Percentiles rank a stretch among this genome's conserved stretches.
Conservation (phyloP, 2,329 filamentous ascomycete species). For the Akanthomyces uredinophilus region DNA sequence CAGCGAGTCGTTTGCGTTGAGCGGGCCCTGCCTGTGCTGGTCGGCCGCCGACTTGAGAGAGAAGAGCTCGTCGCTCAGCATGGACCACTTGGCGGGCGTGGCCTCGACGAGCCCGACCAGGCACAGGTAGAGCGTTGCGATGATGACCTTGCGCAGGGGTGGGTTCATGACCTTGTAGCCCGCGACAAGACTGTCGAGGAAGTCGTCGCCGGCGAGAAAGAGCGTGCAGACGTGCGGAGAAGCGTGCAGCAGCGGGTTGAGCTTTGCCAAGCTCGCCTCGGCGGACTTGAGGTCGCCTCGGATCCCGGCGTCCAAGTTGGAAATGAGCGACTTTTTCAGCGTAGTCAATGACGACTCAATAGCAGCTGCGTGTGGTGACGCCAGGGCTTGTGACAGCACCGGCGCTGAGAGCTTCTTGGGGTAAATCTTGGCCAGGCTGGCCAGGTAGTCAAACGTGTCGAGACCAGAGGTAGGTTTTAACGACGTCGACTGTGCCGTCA, state of each 20-base stretch:
- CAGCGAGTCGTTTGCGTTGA: slow-evolving; percentile 63
- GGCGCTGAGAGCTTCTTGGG: slow-evolving; percentile 55
- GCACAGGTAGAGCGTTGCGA: slow-evolving; percentile 71
- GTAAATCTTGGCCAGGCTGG: slow-evolving; percentile 63
- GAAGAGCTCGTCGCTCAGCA: slow-evolving; percentile 79
- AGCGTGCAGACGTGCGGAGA: slow-evolving; percentile 54
- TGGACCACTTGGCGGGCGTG: slow-evolving; percentile 63
- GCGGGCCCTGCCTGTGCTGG: slow-evolving; percentile 50
- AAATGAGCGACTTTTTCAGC: slow-evolving; percentile 58
- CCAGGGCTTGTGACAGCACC: slow-evolving; percentile 47
- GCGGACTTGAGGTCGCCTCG: slow-evolving; percentile 49
- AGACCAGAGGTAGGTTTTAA: slow-evolving; percentile 39
- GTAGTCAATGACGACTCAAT: slow-evolving; percentile 53
- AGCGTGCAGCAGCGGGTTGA: slow-evolving; percentile 60
- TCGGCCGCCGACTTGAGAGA: slow-evolving; percentile 69
- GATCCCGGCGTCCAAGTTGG: slow-evolving; percentile 56
- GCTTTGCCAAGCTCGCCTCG: slow-evolving; percentile 48
- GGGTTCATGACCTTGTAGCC: slow-evolving; percentile 62
- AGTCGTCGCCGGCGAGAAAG: slow-evolving; percentile 81
- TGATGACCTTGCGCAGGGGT: slow-evolving; percentile 59
- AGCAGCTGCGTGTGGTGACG: slow-evolving; percentile 36
- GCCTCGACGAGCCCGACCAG: slow-evolving; percentile 65
- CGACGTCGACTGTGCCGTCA: slow-evolving; percentile 54
- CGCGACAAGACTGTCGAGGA: slow-evolving; percentile 67
- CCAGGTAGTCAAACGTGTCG: slow-evolving; percentile 61